Conservation (phyloP, 345 rosid species). For the Gynandropsis gynandra region DNA sequence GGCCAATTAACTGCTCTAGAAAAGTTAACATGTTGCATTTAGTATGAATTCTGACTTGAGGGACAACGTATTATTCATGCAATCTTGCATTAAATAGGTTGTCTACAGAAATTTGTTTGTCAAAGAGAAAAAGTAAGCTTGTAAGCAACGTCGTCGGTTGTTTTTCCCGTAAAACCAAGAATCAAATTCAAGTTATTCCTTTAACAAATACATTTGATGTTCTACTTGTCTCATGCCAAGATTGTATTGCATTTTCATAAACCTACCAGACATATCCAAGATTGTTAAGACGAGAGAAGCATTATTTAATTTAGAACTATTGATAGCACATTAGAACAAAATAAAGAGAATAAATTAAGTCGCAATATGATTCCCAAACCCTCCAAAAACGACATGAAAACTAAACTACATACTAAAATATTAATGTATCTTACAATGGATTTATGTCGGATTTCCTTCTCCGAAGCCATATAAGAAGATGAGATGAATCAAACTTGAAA, state of each 20-base stretch:
- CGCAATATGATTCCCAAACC: no score
- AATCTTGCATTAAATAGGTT: neutral
- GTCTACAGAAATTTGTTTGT: no score
- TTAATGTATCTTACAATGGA: constrained; percentile 53
- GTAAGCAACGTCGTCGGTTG: no score
- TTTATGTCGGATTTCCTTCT: constrained; percentile 94
- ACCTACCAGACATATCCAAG: no score
- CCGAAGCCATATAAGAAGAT: constrained; percentile 20
- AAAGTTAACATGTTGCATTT: neutral
- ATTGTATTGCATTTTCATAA: neutral
- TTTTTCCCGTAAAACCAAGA: neutral
- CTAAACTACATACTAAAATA: neutral
- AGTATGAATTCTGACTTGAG: neutral
- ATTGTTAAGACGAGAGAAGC: no score
- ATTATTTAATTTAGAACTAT: no score
- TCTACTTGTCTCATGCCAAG: neutral
- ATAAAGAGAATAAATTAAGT: no score
- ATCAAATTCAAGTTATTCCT: neutral
- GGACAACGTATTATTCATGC: neutral
- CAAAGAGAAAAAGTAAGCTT: no score
- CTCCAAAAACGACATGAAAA: neutral
- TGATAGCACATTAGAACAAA: no score
- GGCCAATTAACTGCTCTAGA: no score
- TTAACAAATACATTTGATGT: neutral
- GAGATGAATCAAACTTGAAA: neutral